Evolutionary conservation across 2,329 filamentous ascomycete genomes (phyloP), one percentile per base, ranked within the genome.

Genomic region (Hymenoscyphus fraxineus): DNA sequence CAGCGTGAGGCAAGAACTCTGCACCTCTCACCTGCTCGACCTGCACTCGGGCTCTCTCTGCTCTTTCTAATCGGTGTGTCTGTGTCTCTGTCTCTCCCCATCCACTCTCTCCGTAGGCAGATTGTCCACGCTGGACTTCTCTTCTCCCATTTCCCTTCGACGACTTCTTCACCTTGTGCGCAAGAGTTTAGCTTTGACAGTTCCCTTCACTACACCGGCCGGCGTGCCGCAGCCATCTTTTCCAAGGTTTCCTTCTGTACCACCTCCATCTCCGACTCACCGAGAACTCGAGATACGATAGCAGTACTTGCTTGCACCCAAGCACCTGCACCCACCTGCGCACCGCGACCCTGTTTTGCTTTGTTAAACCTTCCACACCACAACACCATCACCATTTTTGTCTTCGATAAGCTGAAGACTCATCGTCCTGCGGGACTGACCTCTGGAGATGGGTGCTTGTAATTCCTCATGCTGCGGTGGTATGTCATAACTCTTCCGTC

Each of bases 401-500:
- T 68, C 38, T 60, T 69, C 68, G 67, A 72, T 62, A 55, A 68
- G 44, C 56, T 32, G 66, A 35, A 59, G 47, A 54, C 62, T 57
- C 61, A 63, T 58, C 65, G 72, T 74, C 72, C 70, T 71, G 68
- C 73, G 71, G 72, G 72, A 71, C 71, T 59, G 60, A 66, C 58
- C 61, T 69, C 51, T 69, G 69, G 79, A 79, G 78, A 89, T 89
- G 86, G 86, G 82, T 76, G 79, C 81, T 79, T 84, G 83, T 78
- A 82, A 81, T 77, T 85, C 83, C 69, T 85, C 83, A 70, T 88
- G 85, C 79, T 88, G 85, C 77, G 83, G 83, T 80, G 80, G 82
- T 83, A 77, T 59, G 67, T 61, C 57, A 19, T 19, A 32, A 55
- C 12, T 40, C 35, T 51, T 15, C 19, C 7, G 7, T 41, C n/a